Percentiles rank a stretch among this genome's conserved stretches.
Conservation (phyloP, 176 grass and related monocot genomes). For the Musa troglodytarum region DNA sequence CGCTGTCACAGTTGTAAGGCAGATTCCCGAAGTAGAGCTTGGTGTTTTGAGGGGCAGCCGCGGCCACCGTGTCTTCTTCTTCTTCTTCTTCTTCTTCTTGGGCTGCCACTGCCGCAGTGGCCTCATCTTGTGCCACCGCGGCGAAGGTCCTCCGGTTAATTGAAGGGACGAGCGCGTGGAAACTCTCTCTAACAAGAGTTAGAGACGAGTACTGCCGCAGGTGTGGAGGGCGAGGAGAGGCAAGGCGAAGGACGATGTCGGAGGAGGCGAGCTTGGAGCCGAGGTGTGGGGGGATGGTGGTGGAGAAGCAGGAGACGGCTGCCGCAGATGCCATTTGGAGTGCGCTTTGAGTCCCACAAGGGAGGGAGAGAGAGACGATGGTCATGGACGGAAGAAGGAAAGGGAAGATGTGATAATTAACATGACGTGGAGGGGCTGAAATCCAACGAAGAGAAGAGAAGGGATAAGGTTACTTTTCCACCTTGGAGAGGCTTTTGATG, state of each 20-base stretch:
- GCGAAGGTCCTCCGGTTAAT: background rate
- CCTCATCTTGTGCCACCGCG: conserved; percentile 48
- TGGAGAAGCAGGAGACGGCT: conserved; percentile 47
- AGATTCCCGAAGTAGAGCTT: conserved; percentile 93
- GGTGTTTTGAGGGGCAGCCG: conserved; percentile 17
- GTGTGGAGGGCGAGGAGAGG: background rate
- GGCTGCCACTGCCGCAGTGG: conserved; percentile 29
- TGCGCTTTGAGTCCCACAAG: background rate
- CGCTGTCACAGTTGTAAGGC: conserved; percentile 94
- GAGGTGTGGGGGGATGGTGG: conserved; percentile 26
- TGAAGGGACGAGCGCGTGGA: background rate
- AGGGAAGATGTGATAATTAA: background rate
- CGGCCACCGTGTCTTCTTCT: conserved; percentile 1
- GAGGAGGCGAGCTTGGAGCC: conserved; percentile 7
- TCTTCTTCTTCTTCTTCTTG: conserved; percentile 6
- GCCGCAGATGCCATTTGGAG: conserved; percentile 4
- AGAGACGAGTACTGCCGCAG: background rate
- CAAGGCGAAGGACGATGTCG: conserved; percentile 2
- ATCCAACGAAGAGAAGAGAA: conserved; percentile 35
- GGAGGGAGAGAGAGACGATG: background rate
- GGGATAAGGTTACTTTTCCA: conserved; percentile 18
- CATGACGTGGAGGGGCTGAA: conserved; percentile 45
- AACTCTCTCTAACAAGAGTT: background rate
- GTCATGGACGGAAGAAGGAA: background rate
- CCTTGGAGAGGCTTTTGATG: too few species aligned